Conservation (phyloP, 768 basidiomycete genomes). For the Cystofilobasidium capitatum region DNA sequence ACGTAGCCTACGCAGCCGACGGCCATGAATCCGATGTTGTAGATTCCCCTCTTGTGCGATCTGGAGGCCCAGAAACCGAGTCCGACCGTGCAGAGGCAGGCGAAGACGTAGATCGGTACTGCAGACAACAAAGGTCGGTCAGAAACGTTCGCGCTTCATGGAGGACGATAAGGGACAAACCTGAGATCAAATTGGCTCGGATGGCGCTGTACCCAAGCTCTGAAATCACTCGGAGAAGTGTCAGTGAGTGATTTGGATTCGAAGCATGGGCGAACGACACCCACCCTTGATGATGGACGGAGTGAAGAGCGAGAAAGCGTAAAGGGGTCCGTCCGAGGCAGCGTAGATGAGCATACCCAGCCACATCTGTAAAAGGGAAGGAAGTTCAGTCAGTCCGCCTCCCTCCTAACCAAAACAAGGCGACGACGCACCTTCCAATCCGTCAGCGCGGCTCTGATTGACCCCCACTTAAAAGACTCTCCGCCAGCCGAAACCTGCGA, state of each 20-base stretch:
- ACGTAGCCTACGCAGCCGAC: constrained; percentile 55
- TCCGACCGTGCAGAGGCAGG: constrained; percentile 55
- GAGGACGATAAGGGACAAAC: not conserved
- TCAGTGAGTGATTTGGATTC: not conserved
- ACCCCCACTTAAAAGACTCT: constrained; percentile 51
- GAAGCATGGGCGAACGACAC: constrained; percentile 16
- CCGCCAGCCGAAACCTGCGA: constrained; percentile 65
- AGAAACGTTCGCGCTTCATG: not conserved
- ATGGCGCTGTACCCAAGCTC: constrained; percentile 54
- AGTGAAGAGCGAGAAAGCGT: constrained; percentile 67
- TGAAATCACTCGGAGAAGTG: not conserved
- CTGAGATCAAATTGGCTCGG: constrained; percentile 59
- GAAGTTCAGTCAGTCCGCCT: no score
- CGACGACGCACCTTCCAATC: constrained; percentile 51
- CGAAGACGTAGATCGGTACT: constrained; percentile 64
- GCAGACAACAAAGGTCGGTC: not conserved
- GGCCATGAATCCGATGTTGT: constrained; percentile 45
- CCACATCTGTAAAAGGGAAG: constrained; percentile 55
- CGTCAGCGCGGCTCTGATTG: constrained; percentile 51
- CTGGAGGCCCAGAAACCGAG: constrained; percentile 46
- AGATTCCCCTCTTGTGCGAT: constrained; percentile 51
- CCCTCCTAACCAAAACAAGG: no score
- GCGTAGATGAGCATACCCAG: constrained; percentile 44
- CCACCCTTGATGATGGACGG: constrained; percentile 59
- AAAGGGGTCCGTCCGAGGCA: constrained; percentile 53